Base-by-base conservation (phyloP, 495 filamentous ascomycete genomes). In the Daldinia loculata region DNA sequence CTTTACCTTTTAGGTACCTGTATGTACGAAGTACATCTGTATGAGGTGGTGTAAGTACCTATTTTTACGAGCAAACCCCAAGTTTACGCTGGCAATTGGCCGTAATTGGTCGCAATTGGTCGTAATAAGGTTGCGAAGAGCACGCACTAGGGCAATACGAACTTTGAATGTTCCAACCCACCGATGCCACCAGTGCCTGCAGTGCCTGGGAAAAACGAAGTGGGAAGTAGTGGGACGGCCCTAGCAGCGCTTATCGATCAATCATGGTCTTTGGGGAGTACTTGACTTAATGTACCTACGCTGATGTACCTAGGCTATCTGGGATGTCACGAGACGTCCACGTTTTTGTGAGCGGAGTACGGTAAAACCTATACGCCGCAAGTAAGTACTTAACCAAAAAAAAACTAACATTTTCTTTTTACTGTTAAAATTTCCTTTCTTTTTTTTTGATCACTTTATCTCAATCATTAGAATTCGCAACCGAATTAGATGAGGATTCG, bases 131-230 rank as follows among this genome's bases (percentile, higher is more conserved):
- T 48, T 48, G 43, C 43, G 43, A 48, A 48, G 19, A 48, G 48
- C 57, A 66, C 2, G 43, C 26, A 66, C 55, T 24, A 32, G 43
- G 41, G 38, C 41, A 66, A 67, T 67, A 67, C 57, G 64, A 67
- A 67, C 48, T 61, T 53, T 61, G 50, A 30, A 43, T 22, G 24
- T 45, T 22, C 45, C 15, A 41, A 45, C 56, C 34, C 34, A 39
- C 50, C 7, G 4, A 6, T 27, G 43, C 43, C 17, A 24, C 19
- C 43, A 48, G 43, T 48, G 19, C 15, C n/a, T 41, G 38, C 38
- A n/a, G 38, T n/a, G 38, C 43, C 43, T 48, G 19, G 6, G 5
- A 45, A 19, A 45, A 45, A 19, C 41, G 41, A 45, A 45, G 17
- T 45, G 7, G 41, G 43, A 48, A 24, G 43, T 48, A 24, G 43